A percentile compares a stretch with the other conserved stretches of the same genome.
Conservation (phyloP, 495 filamentous ascomycete species). For the Cladorrhinum samala region DNA sequence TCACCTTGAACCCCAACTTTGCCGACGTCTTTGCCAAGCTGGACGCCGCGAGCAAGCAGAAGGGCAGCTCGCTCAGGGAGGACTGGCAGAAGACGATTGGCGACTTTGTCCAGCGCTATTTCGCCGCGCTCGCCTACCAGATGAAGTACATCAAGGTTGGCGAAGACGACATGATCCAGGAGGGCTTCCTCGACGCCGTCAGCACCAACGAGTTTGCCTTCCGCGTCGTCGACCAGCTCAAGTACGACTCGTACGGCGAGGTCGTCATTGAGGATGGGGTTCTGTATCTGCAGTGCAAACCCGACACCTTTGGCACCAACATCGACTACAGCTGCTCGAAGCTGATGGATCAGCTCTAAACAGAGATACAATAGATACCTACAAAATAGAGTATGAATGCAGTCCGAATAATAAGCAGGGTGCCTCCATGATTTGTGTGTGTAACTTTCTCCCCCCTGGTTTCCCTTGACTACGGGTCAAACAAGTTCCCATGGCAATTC, state of each 20-base stretch:
- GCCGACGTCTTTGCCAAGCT: constrained; percentile 46
- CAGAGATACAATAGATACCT: background rate
- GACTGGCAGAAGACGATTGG: constrained; percentile 41
- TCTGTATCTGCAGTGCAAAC: constrained; percentile 33
- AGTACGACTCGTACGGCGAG: constrained; percentile 37
- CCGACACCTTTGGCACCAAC: constrained; percentile 20
- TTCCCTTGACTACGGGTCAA: no score
- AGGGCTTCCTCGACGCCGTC: constrained; percentile 41
- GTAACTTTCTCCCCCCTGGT: no score
- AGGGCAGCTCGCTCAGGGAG: constrained; percentile 23
- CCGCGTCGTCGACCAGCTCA: constrained; percentile 42
- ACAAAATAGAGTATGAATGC: no score
- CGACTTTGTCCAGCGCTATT: constrained; percentile 32
- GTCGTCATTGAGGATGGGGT: constrained; percentile 36
- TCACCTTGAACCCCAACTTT: constrained; percentile 41
- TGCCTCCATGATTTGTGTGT: no score
- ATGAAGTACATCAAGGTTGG: constrained; percentile 38
- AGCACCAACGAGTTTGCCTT: constrained; percentile 34
- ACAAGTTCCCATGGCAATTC: no score
- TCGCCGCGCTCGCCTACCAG: constrained; percentile 32
- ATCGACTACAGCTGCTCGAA: constrained; percentile 17
- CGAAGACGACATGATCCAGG: constrained; percentile 41
- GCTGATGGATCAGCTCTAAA: constrained; percentile 24
- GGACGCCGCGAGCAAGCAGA: constrained; percentile 15
- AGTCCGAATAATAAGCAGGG: no score